Conservation (phyloP, 1,284 basidiomycete species). For the Irpex sp. region DNA sequence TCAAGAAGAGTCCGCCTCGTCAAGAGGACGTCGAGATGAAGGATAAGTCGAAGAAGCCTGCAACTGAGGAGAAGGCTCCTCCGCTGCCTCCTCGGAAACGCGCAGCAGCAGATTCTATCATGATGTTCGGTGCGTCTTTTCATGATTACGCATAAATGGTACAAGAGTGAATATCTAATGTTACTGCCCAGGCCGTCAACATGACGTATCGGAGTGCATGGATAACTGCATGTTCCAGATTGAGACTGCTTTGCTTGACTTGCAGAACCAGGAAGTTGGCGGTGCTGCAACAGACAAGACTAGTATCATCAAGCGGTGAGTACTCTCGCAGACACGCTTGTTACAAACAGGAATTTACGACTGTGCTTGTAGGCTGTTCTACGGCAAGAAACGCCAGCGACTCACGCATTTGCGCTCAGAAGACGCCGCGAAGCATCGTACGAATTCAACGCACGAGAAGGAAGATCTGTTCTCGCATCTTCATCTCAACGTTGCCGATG, state of each 20-base stretch:
- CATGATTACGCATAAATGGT: neutral
- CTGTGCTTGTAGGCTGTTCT: constrained; percentile 65
- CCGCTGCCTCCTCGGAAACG: constrained; percentile 61
- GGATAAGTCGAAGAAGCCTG: constrained; percentile 22
- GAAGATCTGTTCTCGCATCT: constrained; percentile 93
- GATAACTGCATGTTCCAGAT: constrained; percentile 99
- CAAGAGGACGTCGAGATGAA: constrained; percentile 45
- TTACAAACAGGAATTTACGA: no score
- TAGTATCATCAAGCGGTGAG: constrained; percentile 80
- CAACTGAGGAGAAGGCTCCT: constrained; percentile 40
- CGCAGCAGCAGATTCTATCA: constrained; percentile 61
- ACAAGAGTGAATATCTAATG: constrained; percentile 1
- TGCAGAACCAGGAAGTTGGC: constrained; percentile 67
- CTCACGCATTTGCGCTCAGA: constrained; percentile 50
- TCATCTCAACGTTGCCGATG: constrained; percentile 89
- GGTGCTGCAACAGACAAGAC: constrained; percentile 50
- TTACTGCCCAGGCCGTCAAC: constrained; percentile 80
- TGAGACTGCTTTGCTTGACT: constrained; percentile 83
- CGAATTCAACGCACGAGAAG: constrained; percentile 70
- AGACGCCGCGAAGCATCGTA: constrained; percentile 42
- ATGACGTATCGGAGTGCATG: constrained; percentile 98
- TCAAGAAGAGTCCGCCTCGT: constrained; percentile 21
- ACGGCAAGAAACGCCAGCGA: constrained; percentile 77
- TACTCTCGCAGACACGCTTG: neutral
- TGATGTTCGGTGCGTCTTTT: constrained; percentile 76